Conservation (phyloP, 768 basidiomycete species). For the Paxillus involutus region DNA sequence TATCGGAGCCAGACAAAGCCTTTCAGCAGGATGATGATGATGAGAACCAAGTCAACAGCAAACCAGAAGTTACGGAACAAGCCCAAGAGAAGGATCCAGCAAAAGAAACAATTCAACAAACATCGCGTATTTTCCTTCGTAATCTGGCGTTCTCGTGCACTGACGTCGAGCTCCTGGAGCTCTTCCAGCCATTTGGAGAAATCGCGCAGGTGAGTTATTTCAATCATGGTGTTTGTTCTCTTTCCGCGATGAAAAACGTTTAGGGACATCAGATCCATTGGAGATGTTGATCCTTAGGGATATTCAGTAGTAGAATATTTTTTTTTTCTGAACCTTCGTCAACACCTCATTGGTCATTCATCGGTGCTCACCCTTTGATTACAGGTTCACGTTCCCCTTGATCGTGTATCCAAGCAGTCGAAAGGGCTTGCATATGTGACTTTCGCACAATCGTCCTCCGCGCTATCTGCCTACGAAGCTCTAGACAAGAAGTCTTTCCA, state of each 20-base stretch:
- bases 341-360: not conserved
- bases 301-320: slow-evolving; percentile 55
- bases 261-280: slow-evolving; percentile 59
- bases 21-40: slow-evolving; percentile 68
- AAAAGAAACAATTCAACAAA: slow-evolving; percentile 60
- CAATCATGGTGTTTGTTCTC: not conserved
- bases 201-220: slow-evolving; percentile 66
- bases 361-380: slow-evolving; percentile 3
- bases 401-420: slow-evolving; percentile 41
- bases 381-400: slow-evolving; percentile 60
- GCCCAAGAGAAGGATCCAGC: slow-evolving; percentile 30
- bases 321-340: slow-evolving; percentile 35
- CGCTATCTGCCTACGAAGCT: slow-evolving; percentile 69
- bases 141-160: slow-evolving; percentile 90
- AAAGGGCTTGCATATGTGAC: slow-evolving; percentile 67
- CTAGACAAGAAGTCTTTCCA: slow-evolving; percentile 88
- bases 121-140: slow-evolving; percentile 86
- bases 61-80: slow-evolving; percentile 3
- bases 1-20: slow-evolving; percentile 41
- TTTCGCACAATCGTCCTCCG: slow-evolving; percentile 44
- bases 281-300: slow-evolving; percentile 46
- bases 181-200: slow-evolving; percentile 70
- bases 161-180: slow-evolving; percentile 60
- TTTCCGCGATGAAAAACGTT: slow-evolving; percentile 39
- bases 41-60: slow-evolving; percentile 35